Base-by-base conservation (phyloP, 495 filamentous ascomycete species). In the Talaromyces liani region DNA sequence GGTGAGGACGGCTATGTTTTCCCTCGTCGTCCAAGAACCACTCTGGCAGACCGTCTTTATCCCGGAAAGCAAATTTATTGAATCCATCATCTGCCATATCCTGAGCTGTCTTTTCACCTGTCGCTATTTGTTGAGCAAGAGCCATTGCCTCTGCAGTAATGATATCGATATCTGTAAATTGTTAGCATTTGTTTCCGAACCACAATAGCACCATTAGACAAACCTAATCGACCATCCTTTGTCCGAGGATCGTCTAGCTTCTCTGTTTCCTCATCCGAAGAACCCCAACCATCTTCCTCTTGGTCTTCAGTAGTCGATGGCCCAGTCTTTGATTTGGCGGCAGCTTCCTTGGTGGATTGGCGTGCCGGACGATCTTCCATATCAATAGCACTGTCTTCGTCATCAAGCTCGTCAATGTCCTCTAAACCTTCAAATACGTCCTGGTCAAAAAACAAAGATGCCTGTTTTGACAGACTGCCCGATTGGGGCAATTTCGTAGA, bases 91-190 rank as follows among this genome's bases (percentile, higher is more conserved):
- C 95, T 29, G 93, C 73, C 2, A 97, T 74, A 69, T 96, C 90
- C 58, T 85, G 70, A 24, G 82, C 86, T 9, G 87, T 88, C 71
- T 88, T 93, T 69, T 94, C 82, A 24, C 95, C 95, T 0, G 87
- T 88, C 24, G 92, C 94, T 63, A 99, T 85, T 69, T 90, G 84
- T 62, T 98, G 94, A 2, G 94, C 94, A n/a, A 99, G 82, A 7
- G 91, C 92, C 94, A 99, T 99, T 64, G 94, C 94, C 79, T 99
- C 95, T 20, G 93, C 94, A 8, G 94, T 99, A 68, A 98, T 94
- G 69, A 99, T 97, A 73, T 97, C 91, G 78, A 99, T 97, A 66
- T 96, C 92, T 86, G 65, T 20, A 75, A 65, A 61, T 67, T n/a
- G 64, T 79, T 70, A 81, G 74, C 65, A 68, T 58, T 8, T 51